Evolutionary conservation across 768 basidiomycete species (phyloP).

Genomic region (Xerocomellus chrysenteron): DNA sequence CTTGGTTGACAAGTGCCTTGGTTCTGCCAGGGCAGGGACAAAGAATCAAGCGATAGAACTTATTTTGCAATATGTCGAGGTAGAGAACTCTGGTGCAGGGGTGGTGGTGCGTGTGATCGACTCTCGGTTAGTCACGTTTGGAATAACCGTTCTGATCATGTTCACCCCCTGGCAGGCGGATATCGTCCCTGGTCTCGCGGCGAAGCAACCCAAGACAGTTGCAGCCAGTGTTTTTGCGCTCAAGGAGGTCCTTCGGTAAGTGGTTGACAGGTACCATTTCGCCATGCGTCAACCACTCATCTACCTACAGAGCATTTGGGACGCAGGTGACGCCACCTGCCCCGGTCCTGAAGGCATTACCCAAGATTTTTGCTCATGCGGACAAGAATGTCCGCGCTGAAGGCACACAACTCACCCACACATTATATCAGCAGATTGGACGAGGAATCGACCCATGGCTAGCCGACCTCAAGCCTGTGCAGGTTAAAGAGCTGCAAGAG

Average conservation of each 20-base stretch:
- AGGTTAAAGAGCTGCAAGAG: constrained; percentile 94
- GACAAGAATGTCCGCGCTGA: constrained; percentile 96
- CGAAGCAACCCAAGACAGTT: constrained; percentile 95
- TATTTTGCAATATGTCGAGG: constrained; percentile 86
- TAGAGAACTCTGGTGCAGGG: constrained; percentile 84
- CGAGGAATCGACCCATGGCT: constrained; percentile 81
- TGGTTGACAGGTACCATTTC: not conserved
- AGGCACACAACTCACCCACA: constrained; percentile 72
- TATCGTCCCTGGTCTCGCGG: constrained; percentile 77
- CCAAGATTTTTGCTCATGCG: constrained; percentile 92
- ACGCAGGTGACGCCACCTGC: constrained; percentile 68
- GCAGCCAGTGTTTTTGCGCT: constrained; percentile 74
- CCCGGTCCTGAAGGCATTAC: constrained; percentile 80
- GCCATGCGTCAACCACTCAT: not conserved
- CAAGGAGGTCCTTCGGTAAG: constrained; percentile 84
- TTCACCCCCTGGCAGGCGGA: constrained; percentile 52
- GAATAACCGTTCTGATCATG: constrained; percentile 24
- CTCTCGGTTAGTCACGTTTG: constrained; percentile 28
- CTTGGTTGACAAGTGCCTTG: constrained; percentile 93
- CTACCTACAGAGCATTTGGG: constrained; percentile 67
- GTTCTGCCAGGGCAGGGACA: constrained; percentile 87
- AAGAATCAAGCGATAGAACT: constrained; percentile 86
- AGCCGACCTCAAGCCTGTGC: constrained; percentile 91
- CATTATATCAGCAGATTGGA: constrained; percentile 86
- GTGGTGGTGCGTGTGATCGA: constrained; percentile 71